Evolutionary conservation across 1,139 yeast genomes (phyloP).

Genomic region (Pichia sp.): DNA sequence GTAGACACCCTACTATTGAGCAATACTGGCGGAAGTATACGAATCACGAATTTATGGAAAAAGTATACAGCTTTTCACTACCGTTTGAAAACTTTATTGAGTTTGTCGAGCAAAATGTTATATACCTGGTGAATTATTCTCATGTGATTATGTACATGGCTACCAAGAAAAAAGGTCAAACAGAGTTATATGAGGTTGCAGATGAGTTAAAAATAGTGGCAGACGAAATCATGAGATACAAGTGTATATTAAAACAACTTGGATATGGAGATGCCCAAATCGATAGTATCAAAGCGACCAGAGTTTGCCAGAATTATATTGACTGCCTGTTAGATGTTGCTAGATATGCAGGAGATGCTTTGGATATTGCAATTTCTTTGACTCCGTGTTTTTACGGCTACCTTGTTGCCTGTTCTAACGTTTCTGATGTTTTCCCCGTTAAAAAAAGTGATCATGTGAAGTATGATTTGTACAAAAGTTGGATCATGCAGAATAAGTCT

Average conservation of each 20-base stretch:
- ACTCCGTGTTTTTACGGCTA: conserved; percentile 77
- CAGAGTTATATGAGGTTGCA: conserved; percentile 50
- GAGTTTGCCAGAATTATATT: conserved; percentile 58
- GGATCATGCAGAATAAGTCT: conserved; percentile 61
- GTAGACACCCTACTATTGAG: conserved; percentile 51
- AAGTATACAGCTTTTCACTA: conserved; percentile 51
- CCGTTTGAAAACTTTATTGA: conserved; percentile 49
- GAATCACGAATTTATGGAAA: conserved; percentile 57
- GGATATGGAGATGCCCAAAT: conserved; percentile 46
- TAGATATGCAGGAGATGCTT: conserved; percentile 54
- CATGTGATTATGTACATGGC: conserved; percentile 65
- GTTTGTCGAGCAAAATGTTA: conserved; percentile 68
- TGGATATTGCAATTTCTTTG: conserved; percentile 56
- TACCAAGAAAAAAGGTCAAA: conserved; percentile 55
- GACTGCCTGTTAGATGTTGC: conserved; percentile 56
- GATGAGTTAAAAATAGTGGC: conserved; percentile 50
- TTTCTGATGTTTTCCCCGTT: no score
- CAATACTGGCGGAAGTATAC: conserved; percentile 57
- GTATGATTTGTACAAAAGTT: conserved; percentile 40
- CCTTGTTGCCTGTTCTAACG: background rate
- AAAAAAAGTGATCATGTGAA: conserved; percentile 22
- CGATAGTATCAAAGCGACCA: conserved; percentile 45
- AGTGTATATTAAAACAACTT: conserved; percentile 42
- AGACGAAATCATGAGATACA: conserved; percentile 55
- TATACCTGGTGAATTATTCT: conserved; percentile 66